phyloP scores from a whole-genome alignment of 352 stramenopile species.

The Thalassiosira exigua region DNA sequence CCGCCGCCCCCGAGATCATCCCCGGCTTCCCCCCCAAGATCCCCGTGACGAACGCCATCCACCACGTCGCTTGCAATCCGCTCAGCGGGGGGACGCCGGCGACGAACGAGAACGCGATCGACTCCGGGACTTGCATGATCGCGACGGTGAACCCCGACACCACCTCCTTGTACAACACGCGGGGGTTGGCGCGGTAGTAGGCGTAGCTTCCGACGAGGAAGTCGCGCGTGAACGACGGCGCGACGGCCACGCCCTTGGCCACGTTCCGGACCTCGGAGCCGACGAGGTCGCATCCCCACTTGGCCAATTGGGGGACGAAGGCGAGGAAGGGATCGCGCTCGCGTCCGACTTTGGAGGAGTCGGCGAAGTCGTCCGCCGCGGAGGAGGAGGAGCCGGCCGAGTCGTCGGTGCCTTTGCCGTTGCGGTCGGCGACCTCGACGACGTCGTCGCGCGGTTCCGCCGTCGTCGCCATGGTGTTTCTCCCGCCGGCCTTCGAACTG shows the following conservation, averaged over 20 bases:
- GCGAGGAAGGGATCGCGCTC: conserved; percentile 62
- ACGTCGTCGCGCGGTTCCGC: no score
- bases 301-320: conserved; percentile 49
- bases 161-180: conserved; percentile 77
- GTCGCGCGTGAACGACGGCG: conserved; percentile 20
- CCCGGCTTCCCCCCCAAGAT: conserved; percentile 87
- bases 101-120: conserved; percentile 89
- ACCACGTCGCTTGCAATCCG: conserved; percentile 84
- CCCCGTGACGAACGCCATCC: conserved; percentile 86
- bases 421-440: no score
- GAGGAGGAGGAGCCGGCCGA: no score
- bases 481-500: no score
- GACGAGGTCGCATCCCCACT: conserved; percentile 21
- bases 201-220: conserved; percentile 30
- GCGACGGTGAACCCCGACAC: conserved; percentile 88
- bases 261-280: conserved; percentile 22
- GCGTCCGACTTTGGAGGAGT: no score
- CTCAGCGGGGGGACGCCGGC: conserved; percentile 87
- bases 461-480: no score
- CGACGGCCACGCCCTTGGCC: conserved; percentile 5
- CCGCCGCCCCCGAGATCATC: conserved; percentile 88
- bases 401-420: no score
- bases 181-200: conserved; percentile 47
- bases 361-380: no score
- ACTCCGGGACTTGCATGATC: conserved; percentile 90